These are phyloP conservation scores for Diacronema lutheri DNA, from an alignment of 78 protist species.

Conservation along the genomic window DNA sequence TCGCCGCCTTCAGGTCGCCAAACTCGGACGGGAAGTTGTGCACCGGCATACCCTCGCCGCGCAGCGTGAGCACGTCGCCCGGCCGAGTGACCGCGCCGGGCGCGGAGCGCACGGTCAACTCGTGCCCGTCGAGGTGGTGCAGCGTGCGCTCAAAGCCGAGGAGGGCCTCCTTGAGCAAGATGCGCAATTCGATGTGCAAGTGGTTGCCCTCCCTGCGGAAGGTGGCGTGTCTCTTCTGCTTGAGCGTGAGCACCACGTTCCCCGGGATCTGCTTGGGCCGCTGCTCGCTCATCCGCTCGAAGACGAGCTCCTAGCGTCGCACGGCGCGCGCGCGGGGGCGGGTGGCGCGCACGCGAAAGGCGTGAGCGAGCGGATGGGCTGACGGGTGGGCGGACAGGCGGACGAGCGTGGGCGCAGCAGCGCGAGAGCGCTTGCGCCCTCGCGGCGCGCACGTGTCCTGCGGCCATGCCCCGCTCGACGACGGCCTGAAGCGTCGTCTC, in stretches of 20 bases:
- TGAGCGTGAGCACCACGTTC: neutral
- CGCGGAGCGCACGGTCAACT: neutral
- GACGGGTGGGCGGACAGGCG: too few relatives aligned
- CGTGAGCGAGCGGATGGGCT: too few relatives aligned
- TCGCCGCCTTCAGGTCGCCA: neutral
- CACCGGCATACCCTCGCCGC: slow-evolving; percentile 29
- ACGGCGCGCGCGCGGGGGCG: neutral
- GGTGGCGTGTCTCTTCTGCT: neutral
- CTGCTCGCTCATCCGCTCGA: neutral
- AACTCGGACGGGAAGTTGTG: neutral
- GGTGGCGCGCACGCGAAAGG: neutral
- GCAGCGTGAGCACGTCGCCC: neutral
- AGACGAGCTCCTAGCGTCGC: neutral
- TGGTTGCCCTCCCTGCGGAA: neutral
- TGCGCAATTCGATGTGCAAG: neutral
- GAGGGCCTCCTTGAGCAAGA: slow-evolving; percentile 18
- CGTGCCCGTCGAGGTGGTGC: slow-evolving; percentile 23
- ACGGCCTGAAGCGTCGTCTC: neutral
- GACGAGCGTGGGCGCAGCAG: too few relatives aligned
- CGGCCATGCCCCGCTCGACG: neutral
- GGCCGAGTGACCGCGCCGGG: neutral
- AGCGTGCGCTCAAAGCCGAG: slow-evolving; percentile 5
- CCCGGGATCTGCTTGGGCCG: neutral
- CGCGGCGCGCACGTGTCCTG: neutral
- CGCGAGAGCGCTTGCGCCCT: too few relatives aligned